These are phyloP conservation scores for Pogostemon cablin DNA, from an alignment of 257 asterid species.

Conservation along the genomic window DNA sequence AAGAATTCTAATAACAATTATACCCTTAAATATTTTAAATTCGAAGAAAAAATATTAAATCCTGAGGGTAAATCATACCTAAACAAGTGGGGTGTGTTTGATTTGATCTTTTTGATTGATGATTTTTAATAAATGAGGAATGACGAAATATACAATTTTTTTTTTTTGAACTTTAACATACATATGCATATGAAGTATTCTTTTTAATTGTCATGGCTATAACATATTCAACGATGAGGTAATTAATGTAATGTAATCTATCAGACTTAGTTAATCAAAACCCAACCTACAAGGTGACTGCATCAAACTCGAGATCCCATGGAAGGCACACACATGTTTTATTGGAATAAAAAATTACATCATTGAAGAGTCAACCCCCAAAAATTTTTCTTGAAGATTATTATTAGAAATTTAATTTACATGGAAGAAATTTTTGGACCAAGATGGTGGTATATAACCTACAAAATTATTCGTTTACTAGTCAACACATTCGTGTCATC, in stretches of 20 bases:
- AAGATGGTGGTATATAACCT: neutral
- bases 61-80: too few species aligned
- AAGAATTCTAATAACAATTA: too few species aligned
- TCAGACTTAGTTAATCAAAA: conserved; percentile 32
- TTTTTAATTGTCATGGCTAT: neutral
- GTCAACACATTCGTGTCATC: too few species aligned
- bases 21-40: too few species aligned
- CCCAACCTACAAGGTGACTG: conserved; percentile 27
- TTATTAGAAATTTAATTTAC: neutral
- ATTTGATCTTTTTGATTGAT: neutral
- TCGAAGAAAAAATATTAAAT: too few species aligned
- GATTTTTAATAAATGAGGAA: neutral
- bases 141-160: neutral
- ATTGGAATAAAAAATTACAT: neutral
- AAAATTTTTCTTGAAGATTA: neutral
- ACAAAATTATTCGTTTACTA: neutral
- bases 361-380: neutral
- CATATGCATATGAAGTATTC: too few species aligned
- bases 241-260: conserved; percentile 4
- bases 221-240: neutral
- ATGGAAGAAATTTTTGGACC: neutral
- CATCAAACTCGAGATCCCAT: conserved; percentile 6
- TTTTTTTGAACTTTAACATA: too few species aligned
- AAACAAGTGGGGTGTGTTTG: too few species aligned
- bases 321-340: neutral